Conservation (phyloP, 75 land plant species). For the Selaginella tamariscina region DNA sequence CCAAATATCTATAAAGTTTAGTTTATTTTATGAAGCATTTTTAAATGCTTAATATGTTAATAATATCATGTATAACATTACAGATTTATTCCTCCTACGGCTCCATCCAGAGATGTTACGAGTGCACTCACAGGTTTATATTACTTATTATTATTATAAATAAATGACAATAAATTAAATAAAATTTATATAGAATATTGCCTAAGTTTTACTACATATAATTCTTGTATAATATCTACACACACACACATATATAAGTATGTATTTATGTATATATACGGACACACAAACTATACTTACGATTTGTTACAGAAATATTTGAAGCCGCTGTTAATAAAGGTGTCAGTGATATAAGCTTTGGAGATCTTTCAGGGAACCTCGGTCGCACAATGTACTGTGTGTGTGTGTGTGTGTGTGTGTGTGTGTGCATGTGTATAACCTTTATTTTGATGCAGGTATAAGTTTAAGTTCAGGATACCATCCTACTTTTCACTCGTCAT, state of each 20-base stretch:
- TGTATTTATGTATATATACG: too few species aligned
- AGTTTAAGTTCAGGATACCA: conserved; percentile 87
- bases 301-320: conserved; percentile 54
- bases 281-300: too few species aligned
- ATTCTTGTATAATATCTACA: too few species aligned
- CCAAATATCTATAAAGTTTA: not conserved
- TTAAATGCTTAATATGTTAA: not conserved
- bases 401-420: conserved; percentile 9
- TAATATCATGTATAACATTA: not conserved
- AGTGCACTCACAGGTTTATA: conserved; percentile 76
- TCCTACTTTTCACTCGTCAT: conserved; percentile 97
- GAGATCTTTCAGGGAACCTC: conserved; percentile 77
- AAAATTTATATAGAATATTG: too few species aligned
- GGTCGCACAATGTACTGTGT: conserved; percentile 70
- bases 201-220: too few species aligned
- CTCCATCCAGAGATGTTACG: conserved; percentile 69
- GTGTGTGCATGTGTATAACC: not conserved
- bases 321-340: conserved; percentile 77
- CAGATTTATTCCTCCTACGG: conserved; percentile 89
- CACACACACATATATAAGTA: too few species aligned
- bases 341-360: conserved; percentile 80
- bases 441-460: conserved; percentile 47
- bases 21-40: not conserved
- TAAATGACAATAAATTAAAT: too few species aligned
- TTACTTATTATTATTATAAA: not conserved